Base-by-base conservation (phyloP, 331 rosid genomes). In the Rhamnella rubrinervis region DNA sequence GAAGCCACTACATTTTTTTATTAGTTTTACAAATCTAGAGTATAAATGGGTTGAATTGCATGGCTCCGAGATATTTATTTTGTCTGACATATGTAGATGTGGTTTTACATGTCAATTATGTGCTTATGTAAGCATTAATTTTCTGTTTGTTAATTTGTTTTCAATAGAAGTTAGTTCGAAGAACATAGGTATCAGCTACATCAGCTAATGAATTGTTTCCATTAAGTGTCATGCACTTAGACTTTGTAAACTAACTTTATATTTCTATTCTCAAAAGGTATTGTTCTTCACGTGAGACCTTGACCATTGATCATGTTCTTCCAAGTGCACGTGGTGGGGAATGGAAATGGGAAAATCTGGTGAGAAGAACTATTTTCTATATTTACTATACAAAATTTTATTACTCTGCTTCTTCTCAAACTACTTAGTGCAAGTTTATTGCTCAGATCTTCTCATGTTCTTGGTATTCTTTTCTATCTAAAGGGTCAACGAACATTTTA, bases 271-370 rank as follows among this genome's bases (percentile, higher is more conserved):
- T 70, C 68, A 41, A 78, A 96, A 93, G 96, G 88, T 93, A 91
- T 79, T 93, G 98, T 80, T 91, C 83, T 70, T 80, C 95, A 11
- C 79, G 49, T 23, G 92, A 93, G 51, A 87, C 89, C 83, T 85
- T 93, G 90, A 93, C 98, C 46, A 91, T 93, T 70, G 98, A 93
- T 78, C 98, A 93, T 57, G 95, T 93, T 73, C 46, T 88, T 56
- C 97, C 97, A 17, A 59, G 68, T 57, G 86, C 96, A 59, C 81
- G 75, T 23, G 98, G 98, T 37, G 98, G 98, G 81, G 86, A 80
- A 82, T 93, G 97, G 98, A 83, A 82, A 61, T 91, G 98, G 98
- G 97, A 93, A 68, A 93, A 93, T 78, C 86, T 93, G 84, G 98
- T 91, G 78, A 78, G 87, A 66, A 21, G 87, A 85, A 77, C 82